Evolutionary conservation across 352 stramenopile genomes (phyloP).

Genomic region (Halophytophthora polymorphica): DNA sequence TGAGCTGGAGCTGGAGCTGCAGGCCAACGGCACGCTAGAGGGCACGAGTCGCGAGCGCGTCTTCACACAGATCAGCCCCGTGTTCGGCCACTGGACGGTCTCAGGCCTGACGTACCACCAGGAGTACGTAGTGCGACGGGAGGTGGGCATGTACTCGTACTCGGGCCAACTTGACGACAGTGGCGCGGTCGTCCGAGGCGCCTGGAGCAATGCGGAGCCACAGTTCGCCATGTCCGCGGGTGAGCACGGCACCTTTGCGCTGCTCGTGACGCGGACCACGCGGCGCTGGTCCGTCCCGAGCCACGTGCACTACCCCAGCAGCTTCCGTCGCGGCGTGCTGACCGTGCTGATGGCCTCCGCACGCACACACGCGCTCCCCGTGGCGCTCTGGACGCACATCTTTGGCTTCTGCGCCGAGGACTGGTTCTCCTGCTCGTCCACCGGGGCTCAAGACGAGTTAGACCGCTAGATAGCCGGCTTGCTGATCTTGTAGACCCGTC

Average conservation of each 20-base stretch:
- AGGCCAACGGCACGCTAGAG: slow-evolving; percentile 27
- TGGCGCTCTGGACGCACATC: slow-evolving; percentile 45
- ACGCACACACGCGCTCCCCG: slow-evolving; percentile 35
- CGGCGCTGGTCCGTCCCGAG: slow-evolving; percentile 48
- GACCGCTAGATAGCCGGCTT: neutral
- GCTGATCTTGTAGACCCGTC: neutral
- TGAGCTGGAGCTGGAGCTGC: slow-evolving; percentile 44
- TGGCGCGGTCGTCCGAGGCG: slow-evolving; percentile 39
- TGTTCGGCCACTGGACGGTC: slow-evolving; percentile 42
- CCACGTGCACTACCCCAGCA: slow-evolving; percentile 38
- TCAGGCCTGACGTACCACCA: slow-evolving; percentile 39
- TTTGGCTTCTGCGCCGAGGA: slow-evolving; percentile 54
- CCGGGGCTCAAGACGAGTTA: neutral
- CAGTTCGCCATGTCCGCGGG: slow-evolving; percentile 24
- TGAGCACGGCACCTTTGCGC: slow-evolving; percentile 59
- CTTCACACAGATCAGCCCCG: slow-evolving; percentile 43
- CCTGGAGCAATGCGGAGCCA: slow-evolving; percentile 47
- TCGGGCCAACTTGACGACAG: slow-evolving; percentile 29
- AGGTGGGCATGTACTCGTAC: slow-evolving; percentile 61
- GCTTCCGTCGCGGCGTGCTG: slow-evolving; percentile 35
- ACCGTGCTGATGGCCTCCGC: slow-evolving; percentile 48
- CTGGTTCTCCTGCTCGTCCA: slow-evolving; percentile 36
- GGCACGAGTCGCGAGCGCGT: slow-evolving; percentile 52
- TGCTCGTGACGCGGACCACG: slow-evolving; percentile 35
- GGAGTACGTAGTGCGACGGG: slow-evolving; percentile 56